These are phyloP conservation scores for Clonostachys sp. DNA, from an alignment of 2,329 filamentous ascomycete genomes.

Conservation along the genomic window DNA sequence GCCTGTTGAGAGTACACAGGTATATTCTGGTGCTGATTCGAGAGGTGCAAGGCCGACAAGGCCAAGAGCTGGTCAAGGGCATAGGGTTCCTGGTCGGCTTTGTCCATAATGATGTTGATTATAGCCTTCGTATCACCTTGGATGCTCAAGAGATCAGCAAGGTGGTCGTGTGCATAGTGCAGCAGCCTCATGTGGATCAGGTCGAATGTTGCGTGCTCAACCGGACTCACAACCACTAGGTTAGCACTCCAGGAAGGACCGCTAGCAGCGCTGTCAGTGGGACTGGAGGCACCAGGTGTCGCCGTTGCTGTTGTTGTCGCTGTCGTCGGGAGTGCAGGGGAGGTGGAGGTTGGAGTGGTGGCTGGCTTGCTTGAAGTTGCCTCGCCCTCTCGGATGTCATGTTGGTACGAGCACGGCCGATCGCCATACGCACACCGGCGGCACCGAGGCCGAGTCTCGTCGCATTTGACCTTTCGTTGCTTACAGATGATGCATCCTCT, in stretches of 20 bases:
- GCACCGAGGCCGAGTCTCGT: conserved; percentile 12
- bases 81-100: neutral
- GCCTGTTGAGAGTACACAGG: conserved; percentile 9
- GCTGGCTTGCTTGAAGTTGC: no score
- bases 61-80: neutral
- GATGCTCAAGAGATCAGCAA: neutral
- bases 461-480: conserved; percentile 35
- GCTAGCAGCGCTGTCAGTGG: neutral
- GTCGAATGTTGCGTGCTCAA: neutral
- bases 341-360: no score
- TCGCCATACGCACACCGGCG: neutral
- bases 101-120: neutral
- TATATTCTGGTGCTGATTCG: neutral
- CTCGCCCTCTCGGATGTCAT: neutral
- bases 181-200: conserved; percentile 1
- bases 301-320: neutral
- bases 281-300: neutral
- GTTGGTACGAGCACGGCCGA: neutral
- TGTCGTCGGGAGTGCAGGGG: neutral
- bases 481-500: conserved; percentile 24
- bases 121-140: neutral
- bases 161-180: neutral
- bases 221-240: neutral
- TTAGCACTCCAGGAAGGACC: neutral
- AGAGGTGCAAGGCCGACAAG: neutral